A percentile compares a stretch with the other conserved stretches of the same genome.
Evolutionary conservation across 2,329 filamentous ascomycete genomes (phyloP).

Genomic region (Boeremia exigua): DNA sequence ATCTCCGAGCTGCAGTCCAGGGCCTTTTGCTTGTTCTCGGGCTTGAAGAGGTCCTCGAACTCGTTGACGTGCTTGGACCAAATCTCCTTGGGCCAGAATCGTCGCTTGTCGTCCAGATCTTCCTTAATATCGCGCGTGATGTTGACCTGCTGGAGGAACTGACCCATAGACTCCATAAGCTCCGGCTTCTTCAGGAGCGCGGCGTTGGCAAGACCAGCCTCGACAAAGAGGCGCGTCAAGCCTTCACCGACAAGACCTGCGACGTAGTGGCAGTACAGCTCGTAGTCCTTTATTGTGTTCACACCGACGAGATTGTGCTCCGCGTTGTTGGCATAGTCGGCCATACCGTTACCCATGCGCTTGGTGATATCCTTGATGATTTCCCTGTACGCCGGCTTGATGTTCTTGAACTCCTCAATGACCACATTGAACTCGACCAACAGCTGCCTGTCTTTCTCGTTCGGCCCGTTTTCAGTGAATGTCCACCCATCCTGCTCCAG

Average conservation of each 20-base stretch:
- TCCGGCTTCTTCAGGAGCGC: slow-evolving; percentile 78
- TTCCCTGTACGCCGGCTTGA: slow-evolving; percentile 81
- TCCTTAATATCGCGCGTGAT: slow-evolving; percentile 96
- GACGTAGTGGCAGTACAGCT: slow-evolving; percentile 97
- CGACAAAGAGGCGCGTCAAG: slow-evolving; percentile 86
- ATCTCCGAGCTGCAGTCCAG: slow-evolving; percentile 90
- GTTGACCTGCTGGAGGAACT: slow-evolving; percentile 98
- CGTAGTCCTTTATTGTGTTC: slow-evolving; percentile 85
- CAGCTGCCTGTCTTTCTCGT: slow-evolving; percentile 93
- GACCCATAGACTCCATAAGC: slow-evolving; percentile 93
- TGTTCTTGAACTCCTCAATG: slow-evolving; percentile 82
- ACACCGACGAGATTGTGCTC: slow-evolving; percentile 82
- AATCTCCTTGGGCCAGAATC: slow-evolving; percentile 95
- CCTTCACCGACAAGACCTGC: slow-evolving; percentile 98
- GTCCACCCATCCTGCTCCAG: slow-evolving; percentile 89
- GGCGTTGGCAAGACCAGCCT: slow-evolving; percentile 84
- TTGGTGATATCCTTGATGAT: slow-evolving; percentile 93
- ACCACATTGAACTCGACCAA: slow-evolving; percentile 92
- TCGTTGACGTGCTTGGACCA: slow-evolving; percentile 94
- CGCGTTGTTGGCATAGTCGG: slow-evolving; percentile 87
- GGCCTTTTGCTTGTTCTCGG: slow-evolving; percentile 76
- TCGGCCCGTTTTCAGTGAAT: slow-evolving; percentile 81
- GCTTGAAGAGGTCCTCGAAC: slow-evolving; percentile 89
- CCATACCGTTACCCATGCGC: slow-evolving; percentile 99
- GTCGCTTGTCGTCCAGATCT: slow-evolving; percentile 83